phyloP scores from a whole-genome alignment of 352 stramenopile genomes.

The Globisporangium parvum region DNA sequence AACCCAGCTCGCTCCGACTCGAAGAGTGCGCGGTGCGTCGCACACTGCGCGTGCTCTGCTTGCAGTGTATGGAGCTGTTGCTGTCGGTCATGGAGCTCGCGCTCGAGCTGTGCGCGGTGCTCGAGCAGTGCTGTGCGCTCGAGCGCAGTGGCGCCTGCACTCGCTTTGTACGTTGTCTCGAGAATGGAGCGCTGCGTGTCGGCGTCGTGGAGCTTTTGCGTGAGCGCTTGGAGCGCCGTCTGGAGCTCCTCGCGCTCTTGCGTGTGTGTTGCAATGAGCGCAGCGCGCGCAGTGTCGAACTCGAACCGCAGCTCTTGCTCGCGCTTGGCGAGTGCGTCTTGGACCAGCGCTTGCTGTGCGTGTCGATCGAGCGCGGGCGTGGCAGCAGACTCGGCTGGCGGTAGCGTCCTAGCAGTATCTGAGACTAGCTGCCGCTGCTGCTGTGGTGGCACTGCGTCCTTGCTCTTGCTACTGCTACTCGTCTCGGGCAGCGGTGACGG shows the following conservation, averaged over 20 bases:
- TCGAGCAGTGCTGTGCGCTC: constrained; percentile 16
- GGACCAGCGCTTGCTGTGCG: not conserved
- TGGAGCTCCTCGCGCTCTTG: constrained; percentile 8
- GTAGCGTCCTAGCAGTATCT: not conserved
- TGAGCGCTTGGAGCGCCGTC: constrained; percentile 1
- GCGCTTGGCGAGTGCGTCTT: not conserved
- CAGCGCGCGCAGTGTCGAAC: constrained; percentile 1
- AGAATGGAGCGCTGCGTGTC: constrained; percentile 3
- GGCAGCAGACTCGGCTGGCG: not conserved
- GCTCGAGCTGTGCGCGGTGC: constrained; percentile 12
- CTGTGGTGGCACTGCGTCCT: not conserved
- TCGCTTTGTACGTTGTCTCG: constrained; percentile 1
- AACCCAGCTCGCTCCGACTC: constrained; percentile 23
- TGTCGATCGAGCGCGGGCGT: not conserved
- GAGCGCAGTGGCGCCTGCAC: too few relatives aligned
- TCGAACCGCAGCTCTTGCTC: constrained; percentile 11
- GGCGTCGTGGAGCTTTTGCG: constrained; percentile 5
- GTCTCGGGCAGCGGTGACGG: not conserved
- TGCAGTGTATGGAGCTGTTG: constrained; percentile 14
- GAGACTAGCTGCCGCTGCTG: not conserved
- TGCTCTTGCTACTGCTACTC: not conserved
- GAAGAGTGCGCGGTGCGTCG: constrained; percentile 21
- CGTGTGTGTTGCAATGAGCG: not conserved
- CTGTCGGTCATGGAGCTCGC: constrained; percentile 9
- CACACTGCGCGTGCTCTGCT: constrained; percentile 21